Evolutionary conservation across 192 early-diverging fungal genomes (phyloP), one percentile per base, ranked within the genome.

Genomic region (Nowakowskiella sp.): DNA sequence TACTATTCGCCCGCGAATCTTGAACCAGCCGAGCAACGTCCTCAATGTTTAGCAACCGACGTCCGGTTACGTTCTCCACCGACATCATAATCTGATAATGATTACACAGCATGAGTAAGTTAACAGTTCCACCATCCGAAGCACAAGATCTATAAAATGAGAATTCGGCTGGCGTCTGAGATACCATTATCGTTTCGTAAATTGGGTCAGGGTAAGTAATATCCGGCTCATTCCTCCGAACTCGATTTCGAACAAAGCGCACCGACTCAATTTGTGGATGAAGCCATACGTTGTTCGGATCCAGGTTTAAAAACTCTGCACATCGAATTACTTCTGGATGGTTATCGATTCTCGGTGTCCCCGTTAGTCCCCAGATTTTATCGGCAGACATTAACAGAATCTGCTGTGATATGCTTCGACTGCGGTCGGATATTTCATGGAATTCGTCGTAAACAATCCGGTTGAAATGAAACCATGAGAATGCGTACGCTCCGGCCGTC

Each of bases 381-480:
- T 53, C 51, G 1, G 9, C 51, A 21, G 36, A 44, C 4, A 53
- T n/a, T 7, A 19, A 19, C 16, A 2, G 51, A 25, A 53, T 24
- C 28, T 53, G 51, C 1, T 42, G 21, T 2, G 24, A 6, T 36
- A 42, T 36, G 23, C n/a, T 24, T 0, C 1, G 21, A 13, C 16
- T 9, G 16, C 45, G 42, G 6, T 6, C 9, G 5, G n/a, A 27
- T 25, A 53, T 43, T 53, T 53, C 51, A 25, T 53, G 51, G 21
- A 53, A 53, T 44, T 53, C 51, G 51, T 53, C 51, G 4, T 6
- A 51, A 19, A 53, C 51, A 42, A 53, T 21, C 23, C 51, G 51
- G 10, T 53, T 36, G 10, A 53, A 53, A 44, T 53, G 29, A 25
- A 53, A 19, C 51, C 51, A 53, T 23, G 51, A n/a, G 51, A 53